Evolutionary conservation across 306 rosid species (phyloP), one percentile per base, ranked within the genome.

Genomic region (Cucurbita ficifolia): DNA sequence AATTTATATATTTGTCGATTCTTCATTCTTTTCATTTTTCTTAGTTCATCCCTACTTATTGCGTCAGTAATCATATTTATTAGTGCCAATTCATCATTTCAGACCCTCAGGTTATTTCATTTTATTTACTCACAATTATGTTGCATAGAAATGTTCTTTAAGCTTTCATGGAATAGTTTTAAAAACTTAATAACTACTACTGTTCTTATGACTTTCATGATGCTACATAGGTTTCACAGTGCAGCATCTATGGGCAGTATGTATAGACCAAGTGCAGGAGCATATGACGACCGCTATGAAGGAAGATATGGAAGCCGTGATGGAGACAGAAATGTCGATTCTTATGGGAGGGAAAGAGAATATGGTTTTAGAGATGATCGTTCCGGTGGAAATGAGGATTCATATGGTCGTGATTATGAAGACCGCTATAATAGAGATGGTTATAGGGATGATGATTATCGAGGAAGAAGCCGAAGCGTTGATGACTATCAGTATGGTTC

Each of bases 271-370:
- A 90, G 92, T 65, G 76, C 88, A 36, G 69, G 90, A 67, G 80
- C 75, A 76, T 83, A 81, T 80, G 94, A 91, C 57, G 96, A 93
- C 57, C 83, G 83, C 77, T 86, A 86, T 80, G 97, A 91, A 13
- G 97, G 87, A 62, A 89, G 91, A 59, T 84, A 83, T 40, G 87
- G 79, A 75, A 75, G 83, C 43, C 80, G 75, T 33, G 75, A 76
- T 57, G 89, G 89, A 65, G 79, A 82, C 80, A 85, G 87, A 79
- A 91, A 89, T 76, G 89, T 85, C 53, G 92, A 90, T 70, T 85
- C 87, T 76, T 86, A 84, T 81, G 98, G 96, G 42, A 93, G 85
- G 81, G 98, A 94, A 77, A 89, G 83, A 81, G 98, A 94, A 71
- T 73, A 82, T 86, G 88, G 93, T 52, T 83, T 67, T 75, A 87